Conservation (phyloP, 1,284 basidiomycete genomes). For the Rhodotorula sp. region DNA sequence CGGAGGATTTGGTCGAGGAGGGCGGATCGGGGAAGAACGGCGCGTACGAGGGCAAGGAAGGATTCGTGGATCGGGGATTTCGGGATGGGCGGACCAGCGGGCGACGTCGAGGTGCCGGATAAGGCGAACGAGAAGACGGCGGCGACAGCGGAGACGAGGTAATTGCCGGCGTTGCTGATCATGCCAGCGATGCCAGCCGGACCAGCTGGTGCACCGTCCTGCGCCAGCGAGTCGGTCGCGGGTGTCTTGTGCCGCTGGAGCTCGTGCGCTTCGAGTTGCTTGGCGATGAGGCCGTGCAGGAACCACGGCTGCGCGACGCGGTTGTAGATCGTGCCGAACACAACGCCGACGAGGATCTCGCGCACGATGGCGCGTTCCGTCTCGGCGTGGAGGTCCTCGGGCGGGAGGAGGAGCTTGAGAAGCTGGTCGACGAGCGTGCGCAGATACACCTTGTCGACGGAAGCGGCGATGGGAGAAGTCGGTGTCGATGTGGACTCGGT, state of each 20-base stretch:
- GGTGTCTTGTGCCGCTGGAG: too few species aligned
- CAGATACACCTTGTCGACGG: conserved; percentile 70
- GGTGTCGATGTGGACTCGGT: conserved; percentile 14
- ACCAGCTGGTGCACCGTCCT: too few species aligned
- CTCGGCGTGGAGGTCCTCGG: conserved; percentile 68
- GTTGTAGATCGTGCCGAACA: conserved; percentile 66
- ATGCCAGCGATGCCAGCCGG: too few species aligned
- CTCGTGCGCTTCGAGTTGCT: conserved; percentile 58
- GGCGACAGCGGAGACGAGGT: conserved; percentile 4
- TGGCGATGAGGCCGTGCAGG: conserved; percentile 65
- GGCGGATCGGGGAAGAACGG: conserved; percentile 35
- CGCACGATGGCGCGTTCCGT: conserved; percentile 71
- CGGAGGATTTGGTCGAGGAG: conserved; percentile 41
- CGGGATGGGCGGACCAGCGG: background rate
- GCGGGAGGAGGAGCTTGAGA: conserved; percentile 65
- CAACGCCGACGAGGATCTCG: conserved; percentile 71
- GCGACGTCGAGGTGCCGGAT: conserved; percentile 5
- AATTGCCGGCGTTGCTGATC: too few species aligned
- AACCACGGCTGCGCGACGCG: conserved; percentile 78
- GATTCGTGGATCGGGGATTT: conserved; percentile 9
- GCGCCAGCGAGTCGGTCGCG: too few species aligned
- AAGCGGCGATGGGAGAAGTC: background rate
- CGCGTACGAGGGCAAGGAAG: conserved; percentile 17
- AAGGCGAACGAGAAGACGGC: background rate
- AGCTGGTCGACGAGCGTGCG: conserved; percentile 71